Base-by-base conservation (phyloP, 2,329 filamentous ascomycete species). In the Aspergillus hortae region DNA sequence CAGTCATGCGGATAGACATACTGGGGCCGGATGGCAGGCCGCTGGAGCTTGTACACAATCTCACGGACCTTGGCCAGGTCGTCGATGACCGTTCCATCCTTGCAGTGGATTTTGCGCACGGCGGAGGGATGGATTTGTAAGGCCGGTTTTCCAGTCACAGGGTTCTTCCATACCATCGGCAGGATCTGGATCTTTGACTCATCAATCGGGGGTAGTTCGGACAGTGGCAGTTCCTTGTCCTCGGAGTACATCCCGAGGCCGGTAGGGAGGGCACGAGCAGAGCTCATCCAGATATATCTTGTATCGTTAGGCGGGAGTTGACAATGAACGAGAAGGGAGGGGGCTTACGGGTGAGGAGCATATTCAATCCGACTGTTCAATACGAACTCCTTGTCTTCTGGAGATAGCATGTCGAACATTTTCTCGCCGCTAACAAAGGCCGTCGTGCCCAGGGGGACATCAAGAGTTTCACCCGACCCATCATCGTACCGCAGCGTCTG, bases 161-260 rank as follows among this genome's bases (percentile, higher is more conserved):
- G 87, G 65, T 91, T 92, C 61, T 82, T 82, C 88, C 88, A 92
- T 69, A 81, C 83, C 83, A 92, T 87, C 21, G 88, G 88, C 36
- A 90, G 76, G 55, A 86, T 74, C 72, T 89, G 84, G 64, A 91
- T 83, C 66, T 89, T 86, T 25, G 76, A 72, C 44, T 80, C 67
- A 15, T 89, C 84, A 55, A 90, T 76, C 1, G 81, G 77, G 1
- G 88, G 88, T 0, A 92, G 77, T 4, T 87, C 78, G 2, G 72
- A 70, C 0, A 76, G 47, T 0, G 82, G 67, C 1, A 90, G 74
- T 62, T 92, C 88, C 32, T 79, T 77, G 44, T 76, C 80, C 52
- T 89, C 83, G 0, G 84, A 86, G 23, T 87, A 74, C 51, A 92
- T 72, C n/a, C 88, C 89, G 0, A 92, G 80, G 0, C 88, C 89